Base-by-base conservation (phyloP, 768 basidiomycete species). In the Artomyces pyxidatus region DNA sequence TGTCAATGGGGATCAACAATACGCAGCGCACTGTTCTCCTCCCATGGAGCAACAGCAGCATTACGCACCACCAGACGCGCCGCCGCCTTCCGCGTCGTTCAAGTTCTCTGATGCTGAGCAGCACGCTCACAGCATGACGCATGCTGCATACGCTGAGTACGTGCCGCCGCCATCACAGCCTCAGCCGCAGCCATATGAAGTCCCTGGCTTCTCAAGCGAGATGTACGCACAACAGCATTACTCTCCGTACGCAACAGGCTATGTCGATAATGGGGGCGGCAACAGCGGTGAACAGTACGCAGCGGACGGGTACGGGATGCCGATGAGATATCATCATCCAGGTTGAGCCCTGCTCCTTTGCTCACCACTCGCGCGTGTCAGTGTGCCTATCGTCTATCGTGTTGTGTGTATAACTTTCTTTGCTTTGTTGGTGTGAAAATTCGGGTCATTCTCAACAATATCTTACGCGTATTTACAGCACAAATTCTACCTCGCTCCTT, bases 391-490 rank as follows among this genome's bases (percentile, higher is more conserved):
- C 32, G 32, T 35, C 32, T 35, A 4, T 35, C 32, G 14, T 35
- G 32, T 17, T 35, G 32, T 35, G 32, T 17, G 12, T 12, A 12
- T 35, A 17, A 12, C 30, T 37, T 16, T 42, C 35, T 21, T 22
- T 12, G 12, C 45, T 32, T 19, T 14, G 28, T 26, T 47, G 22
- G 21, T 26, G 8, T 17, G 45, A n/a, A n/a, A n/a, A n/a, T n/a
- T n/a, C n/a, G n/a, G n/a, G n/a, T n/a, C n/a, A n/a, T n/a, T n/a
- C n/a, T n/a, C n/a, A n/a, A n/a, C n/a, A 47, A 38, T 54, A 54
- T 54, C 50, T 54, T 54, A 54, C 53, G 35, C 42, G 47, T 54
- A 54, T 54, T 54, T 54, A 54, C 50, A 32, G 38, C 52, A 52
- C 43, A 46, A 38, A 29, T 51, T 17, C 44, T 27, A 46, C 30